These are phyloP conservation scores for Penicillium paxilli DNA, from an alignment of 495 filamentous ascomycete genomes.

Conservation along the genomic window DNA sequence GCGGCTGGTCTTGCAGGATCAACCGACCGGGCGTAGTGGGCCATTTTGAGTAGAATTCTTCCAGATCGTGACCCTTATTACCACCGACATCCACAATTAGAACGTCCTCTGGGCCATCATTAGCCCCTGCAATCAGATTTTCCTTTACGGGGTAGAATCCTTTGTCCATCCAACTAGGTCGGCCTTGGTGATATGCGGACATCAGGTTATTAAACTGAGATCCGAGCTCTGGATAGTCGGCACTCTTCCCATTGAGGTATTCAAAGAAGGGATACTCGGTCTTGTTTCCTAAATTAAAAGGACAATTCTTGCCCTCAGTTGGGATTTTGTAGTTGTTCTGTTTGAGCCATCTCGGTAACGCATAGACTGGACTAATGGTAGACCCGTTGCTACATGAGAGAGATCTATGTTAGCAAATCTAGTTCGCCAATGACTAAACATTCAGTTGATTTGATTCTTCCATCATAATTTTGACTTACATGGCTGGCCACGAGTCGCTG, in stretches of 20 bases:
- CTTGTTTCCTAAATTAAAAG: constrained; percentile 20
- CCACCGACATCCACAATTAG: constrained; percentile 40
- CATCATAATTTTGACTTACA: constrained; percentile 2
- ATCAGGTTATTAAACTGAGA: constrained; percentile 47
- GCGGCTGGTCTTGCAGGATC: constrained; percentile 35
- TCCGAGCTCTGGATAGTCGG: constrained; percentile 13
- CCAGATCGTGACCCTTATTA: constrained; percentile 30
- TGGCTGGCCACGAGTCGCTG: constrained; percentile 15
- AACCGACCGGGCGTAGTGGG: constrained; percentile 29
- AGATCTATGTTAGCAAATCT: neutral
- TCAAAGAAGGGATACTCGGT: neutral
- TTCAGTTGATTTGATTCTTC: too few species aligned
- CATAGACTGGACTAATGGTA: constrained; percentile 2
- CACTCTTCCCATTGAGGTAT: constrained; percentile 14
- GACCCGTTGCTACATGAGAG: neutral
- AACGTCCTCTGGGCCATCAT: constrained; percentile 11
- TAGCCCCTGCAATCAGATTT: neutral
- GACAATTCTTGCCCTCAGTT: constrained; percentile 20
- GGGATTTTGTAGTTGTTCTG: constrained; percentile 25
- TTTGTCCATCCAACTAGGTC: constrained; percentile 1
- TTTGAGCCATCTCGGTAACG: constrained; percentile 22
- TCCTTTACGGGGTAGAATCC: neutral
- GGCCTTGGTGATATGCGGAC: constrained; percentile 42
- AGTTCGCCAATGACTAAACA: neutral
- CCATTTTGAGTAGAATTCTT: constrained; percentile 32